Base-by-base conservation (phyloP, 139 green algal genomes). In the Chlorella ohadii region DNA sequence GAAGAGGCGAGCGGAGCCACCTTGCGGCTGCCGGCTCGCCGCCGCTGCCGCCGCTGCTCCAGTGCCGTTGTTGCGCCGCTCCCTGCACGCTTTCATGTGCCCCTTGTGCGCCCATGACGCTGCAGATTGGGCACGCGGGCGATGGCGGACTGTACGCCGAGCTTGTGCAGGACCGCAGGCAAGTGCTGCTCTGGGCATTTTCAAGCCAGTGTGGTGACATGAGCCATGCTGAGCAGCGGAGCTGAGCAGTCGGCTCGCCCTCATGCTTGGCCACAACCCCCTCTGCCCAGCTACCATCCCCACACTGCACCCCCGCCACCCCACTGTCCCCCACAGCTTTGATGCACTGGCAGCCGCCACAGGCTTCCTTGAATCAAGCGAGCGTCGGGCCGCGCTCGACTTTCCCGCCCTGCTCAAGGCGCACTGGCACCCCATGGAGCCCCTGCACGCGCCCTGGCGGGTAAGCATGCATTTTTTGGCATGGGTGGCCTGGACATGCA, bases 81-180 rank as follows among this genome's bases (percentile, higher is more conserved):
- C 22, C 17, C 19, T 12, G 19, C 31, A 55, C 2, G 17, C 1
- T 66, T 28, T n/a, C 44, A 15, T 79, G 19, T 16, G 15, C 19
- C 9, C 17, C 38, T 31, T 19, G 28, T 47, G 17, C 44, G n/a
- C 38, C 31, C 20, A 3, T 6, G 25, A 15, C 31, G 27, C 31
- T 81, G 64, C 82, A 92, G 87, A 92, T 93, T 33, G 84, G 86
- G 7, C 84, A 93, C 80, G 90, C 90, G 39, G 90, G 90, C 4
- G 89, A 93, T 9, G 89, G 90, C 28, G 90, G 90, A 1, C 63
- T 93, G 9, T 92, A 93, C 56, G 89, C 89, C 15, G 90, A 93
- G 63, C 34, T 93, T 47, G 73, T 93, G 28, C 89, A 91, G 38
- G 89, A 93, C 72, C 76, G 89, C 51, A 59, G 51, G 51, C 11